A percentile compares a stretch with the other conserved stretches of the same genome.
Evolutionary conservation across 306 rosid genomes (phyloP).

Genomic region (Glycine tomentella): DNA sequence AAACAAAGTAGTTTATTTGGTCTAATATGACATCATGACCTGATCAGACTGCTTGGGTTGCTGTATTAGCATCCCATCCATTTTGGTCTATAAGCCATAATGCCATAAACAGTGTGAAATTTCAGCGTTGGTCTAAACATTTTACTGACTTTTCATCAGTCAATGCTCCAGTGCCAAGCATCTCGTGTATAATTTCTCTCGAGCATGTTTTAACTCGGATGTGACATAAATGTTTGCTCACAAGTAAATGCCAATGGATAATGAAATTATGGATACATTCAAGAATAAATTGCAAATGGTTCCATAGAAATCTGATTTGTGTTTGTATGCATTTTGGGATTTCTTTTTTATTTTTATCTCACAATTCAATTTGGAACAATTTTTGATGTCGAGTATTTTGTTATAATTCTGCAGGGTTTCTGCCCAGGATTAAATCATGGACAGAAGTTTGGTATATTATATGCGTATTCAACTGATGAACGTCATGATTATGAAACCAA

Average conservation of each 20-base stretch:
- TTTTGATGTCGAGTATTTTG: constrained; percentile 31
- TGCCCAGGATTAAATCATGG: constrained; percentile 89
- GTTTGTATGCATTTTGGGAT: too few relatives aligned
- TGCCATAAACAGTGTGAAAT: neutral
- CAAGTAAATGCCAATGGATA: neutral
- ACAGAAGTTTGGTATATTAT: constrained; percentile 74
- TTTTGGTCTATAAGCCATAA: neutral
- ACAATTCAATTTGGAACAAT: neutral
- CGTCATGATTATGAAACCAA: constrained; percentile 50
- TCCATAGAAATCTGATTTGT: neutral
- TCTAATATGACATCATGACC: neutral
- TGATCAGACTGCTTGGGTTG: neutral
- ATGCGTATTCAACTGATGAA: constrained; percentile 48
- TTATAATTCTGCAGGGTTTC: constrained; percentile 69
- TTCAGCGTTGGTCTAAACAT: neutral
- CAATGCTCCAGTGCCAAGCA: neutral
- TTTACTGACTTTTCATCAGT: neutral
- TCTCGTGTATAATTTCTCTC: neutral
- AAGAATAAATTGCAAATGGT: constrained; percentile 12
- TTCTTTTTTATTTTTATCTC: neutral
- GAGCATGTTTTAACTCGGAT: neutral
- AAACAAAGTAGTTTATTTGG: neutral
- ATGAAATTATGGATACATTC: neutral
- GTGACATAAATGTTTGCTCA: constrained; percentile 6
- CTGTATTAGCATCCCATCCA: neutral